Evolutionary conservation across 805 yeast genomes (phyloP), one percentile per base, ranked within the genome.

Genomic region (Pichia occidentalis): DNA sequence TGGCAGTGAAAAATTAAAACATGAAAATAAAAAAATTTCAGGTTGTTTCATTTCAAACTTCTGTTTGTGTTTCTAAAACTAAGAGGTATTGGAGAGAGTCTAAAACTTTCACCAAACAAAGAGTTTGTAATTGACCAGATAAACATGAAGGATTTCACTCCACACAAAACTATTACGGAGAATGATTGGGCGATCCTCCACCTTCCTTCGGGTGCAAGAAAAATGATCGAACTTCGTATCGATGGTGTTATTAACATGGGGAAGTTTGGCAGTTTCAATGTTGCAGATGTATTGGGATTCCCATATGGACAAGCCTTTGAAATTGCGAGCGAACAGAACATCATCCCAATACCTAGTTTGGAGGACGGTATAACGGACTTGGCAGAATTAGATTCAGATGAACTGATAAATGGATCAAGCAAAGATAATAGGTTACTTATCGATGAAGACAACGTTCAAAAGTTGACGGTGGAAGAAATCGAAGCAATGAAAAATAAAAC

Each of bases 231-330:
- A 48, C 63, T 88, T 42, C 70, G 68, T 34, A 68, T 73, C 4
- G 77, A 73, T 23, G 76, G 80, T 0, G 56, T 71, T 9, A 70
- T 92, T 14, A 75, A 77, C 39, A 67, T 92, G 46, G 98, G 98
- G 2, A 90, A 92, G 56, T 92, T 90, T 60, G 99, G 99, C 14
- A 67, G 81, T 0, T 92, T 92, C 56, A 63, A 70, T 22, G 85
- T 82, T 3, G 75, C 79, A 45, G 81, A 75, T 36, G 70, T 90
- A 10, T 58, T 90, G 28, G 97, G 96, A 3, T 79, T 68, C 50
- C 82, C 87, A 5, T 83, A 74, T 52, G 98, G 97, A 1, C 90
- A 85, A 48, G 76, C 95, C 1, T 92, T 88, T 61, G 97, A 90
- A 53, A 81, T 90, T 30, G 53, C 68, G 21, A 85, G 77, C 29